Evolutionary conservation across 2,329 filamentous ascomycete species (phyloP).

Genomic region (Mycocentrospora acerina): DNA sequence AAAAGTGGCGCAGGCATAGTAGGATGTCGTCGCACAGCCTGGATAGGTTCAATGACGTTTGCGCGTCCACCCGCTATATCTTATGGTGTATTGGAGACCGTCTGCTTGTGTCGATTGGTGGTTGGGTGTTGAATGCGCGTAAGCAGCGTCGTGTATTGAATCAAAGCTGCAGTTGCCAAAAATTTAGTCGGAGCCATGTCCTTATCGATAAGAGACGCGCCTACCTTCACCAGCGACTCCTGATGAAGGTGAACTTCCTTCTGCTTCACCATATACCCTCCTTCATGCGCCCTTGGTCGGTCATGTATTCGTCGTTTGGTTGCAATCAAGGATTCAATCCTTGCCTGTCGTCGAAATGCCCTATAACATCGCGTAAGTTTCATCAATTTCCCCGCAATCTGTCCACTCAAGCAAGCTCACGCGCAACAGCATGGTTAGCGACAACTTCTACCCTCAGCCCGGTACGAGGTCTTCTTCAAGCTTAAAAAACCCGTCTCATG

Average conservation of each 20-base stretch:
- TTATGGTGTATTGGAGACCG: not conserved
- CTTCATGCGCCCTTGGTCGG: conserved; percentile 14
- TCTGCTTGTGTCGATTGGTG: not conserved
- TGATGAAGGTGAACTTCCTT: conserved; percentile 3
- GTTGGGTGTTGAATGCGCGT: not conserved
- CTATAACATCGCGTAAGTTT: conserved; percentile 68
- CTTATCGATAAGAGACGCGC: conserved; percentile 6
- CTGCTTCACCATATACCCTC: not conserved
- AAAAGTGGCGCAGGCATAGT: conserved; percentile 52
- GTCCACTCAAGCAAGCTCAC: conserved; percentile 9
- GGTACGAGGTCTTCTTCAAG: conserved; percentile 45
- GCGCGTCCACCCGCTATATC: no score
- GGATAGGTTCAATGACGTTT: no score
- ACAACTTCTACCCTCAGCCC: conserved; percentile 98
- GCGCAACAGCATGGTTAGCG: conserved; percentile 78
- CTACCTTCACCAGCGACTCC: conserved; percentile 4
- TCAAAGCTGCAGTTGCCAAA: conserved; percentile 12
- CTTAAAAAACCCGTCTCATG: conserved; percentile 19
- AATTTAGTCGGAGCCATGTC: conserved; percentile 31
- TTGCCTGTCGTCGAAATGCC: conserved; percentile 52
- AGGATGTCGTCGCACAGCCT: no score
- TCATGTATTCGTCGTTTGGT: conserved; percentile 19
- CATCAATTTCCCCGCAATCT: not conserved
- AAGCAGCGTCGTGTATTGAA: not conserved
- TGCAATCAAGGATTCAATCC: conserved; percentile 20